phyloP scores from a whole-genome alignment of 768 basidiomycete genomes.

The Auricularia cornea region DNA sequence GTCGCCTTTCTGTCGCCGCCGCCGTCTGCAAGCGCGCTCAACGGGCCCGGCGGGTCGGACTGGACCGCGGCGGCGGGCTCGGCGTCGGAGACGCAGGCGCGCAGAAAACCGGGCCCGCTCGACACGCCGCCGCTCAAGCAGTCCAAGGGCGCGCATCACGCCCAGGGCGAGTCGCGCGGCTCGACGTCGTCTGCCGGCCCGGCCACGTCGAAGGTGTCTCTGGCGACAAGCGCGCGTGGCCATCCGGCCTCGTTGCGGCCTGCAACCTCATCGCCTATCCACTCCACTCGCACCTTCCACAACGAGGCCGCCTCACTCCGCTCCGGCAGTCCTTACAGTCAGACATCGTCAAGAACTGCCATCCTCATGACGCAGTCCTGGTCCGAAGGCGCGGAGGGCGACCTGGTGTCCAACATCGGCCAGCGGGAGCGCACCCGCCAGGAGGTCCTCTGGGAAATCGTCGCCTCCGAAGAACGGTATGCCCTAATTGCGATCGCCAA shows the following conservation, averaged over 20 bases:
- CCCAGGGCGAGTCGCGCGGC: neutral
- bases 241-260: conserved; percentile 4
- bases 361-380: conserved; percentile 76
- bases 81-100: neutral
- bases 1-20: conserved; percentile 82
- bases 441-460: conserved; percentile 95
- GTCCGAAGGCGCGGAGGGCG: conserved; percentile 92
- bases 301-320: conserved; percentile 43
- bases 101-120: conserved; percentile 13
- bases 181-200: neutral
- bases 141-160: neutral
- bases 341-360: conserved; percentile 53
- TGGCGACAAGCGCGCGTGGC: conserved; percentile 1
- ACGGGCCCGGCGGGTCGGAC: neutral
- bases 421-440: conserved; percentile 90
- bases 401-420: conserved; percentile 88
- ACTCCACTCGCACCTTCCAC: conserved; percentile 1
- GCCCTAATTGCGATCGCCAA: conserved; percentile 18
- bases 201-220: neutral
- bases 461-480: conserved; percentile 89
- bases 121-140: neutral
- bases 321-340: conserved; percentile 74
- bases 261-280: neutral
- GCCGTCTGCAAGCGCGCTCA: conserved; percentile 40
- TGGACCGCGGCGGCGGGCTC: neutral